phyloP scores from a whole-genome alignment of 805 yeast species.

The Komagataella populi region DNA sequence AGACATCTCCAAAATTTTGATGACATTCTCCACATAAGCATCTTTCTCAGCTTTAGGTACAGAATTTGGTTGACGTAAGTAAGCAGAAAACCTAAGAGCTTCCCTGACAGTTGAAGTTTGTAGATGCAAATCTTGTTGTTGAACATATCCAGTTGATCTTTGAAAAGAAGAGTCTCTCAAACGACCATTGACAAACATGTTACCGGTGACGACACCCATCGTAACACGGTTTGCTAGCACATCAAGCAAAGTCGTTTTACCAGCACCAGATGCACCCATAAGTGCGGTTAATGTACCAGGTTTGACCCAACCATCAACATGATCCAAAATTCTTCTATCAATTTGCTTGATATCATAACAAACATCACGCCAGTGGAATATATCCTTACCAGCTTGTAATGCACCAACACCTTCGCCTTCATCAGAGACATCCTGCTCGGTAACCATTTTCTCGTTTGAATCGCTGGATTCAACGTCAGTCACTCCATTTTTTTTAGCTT shows the following conservation, averaged over 20 bases:
- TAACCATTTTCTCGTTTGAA: conserved; percentile 11
- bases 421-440: conserved; percentile 13
- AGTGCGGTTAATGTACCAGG: conserved; percentile 73
- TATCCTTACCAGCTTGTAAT: conserved; percentile 24
- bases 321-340: conserved; percentile 43
- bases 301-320: conserved; percentile 73
- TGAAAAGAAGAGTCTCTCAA: conserved; percentile 34
- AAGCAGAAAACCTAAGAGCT: conserved; percentile 37
- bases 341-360: conserved; percentile 55
- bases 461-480: conserved; percentile 11
- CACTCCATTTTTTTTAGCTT: conserved; percentile 10
- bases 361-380: conserved; percentile 70
- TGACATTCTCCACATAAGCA: conserved; percentile 37
- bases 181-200: conserved; percentile 41
- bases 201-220: conserved; percentile 45
- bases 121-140: conserved; percentile 45
- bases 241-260: conserved; percentile 44
- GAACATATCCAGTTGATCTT: conserved; percentile 45
- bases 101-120: conserved; percentile 39
- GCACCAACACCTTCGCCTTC: conserved; percentile 15
- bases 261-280: conserved; percentile 57
- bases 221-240: conserved; percentile 38
- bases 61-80: conserved; percentile 27
- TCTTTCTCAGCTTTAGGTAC: conserved; percentile 29
- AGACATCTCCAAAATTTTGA: conserved; percentile 34